Percentiles rank a stretch among this genome's conserved stretches.
Evolutionary conservation across 1,139 yeast genomes (phyloP).

Genomic region (Yamadazyma diospyri): DNA sequence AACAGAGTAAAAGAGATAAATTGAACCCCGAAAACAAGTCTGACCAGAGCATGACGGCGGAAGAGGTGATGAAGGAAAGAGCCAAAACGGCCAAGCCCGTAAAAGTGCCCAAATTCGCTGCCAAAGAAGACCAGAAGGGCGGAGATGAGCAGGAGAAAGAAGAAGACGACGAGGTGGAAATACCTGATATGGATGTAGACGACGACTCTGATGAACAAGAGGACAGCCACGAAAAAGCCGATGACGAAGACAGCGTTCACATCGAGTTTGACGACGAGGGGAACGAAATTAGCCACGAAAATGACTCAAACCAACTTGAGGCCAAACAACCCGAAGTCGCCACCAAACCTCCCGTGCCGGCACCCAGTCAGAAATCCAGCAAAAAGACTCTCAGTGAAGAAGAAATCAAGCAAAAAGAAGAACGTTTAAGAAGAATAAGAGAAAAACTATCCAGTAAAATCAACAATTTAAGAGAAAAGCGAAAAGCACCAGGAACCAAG

Average conservation of each 20-base stretch:
- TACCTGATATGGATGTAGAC: conserved; percentile 16
- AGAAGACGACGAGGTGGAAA: conserved; percentile 14
- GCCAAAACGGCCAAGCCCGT: conserved; percentile 59
- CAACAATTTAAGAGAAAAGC: conserved; percentile 62
- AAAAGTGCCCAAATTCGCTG: conserved; percentile 39
- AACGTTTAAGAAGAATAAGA: conserved; percentile 62
- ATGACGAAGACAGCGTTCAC: conserved; percentile 32
- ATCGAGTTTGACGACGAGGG: conserved; percentile 78
- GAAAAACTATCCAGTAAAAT: conserved; percentile 74
- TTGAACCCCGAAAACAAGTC: conserved; percentile 67
- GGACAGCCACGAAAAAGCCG: conserved; percentile 14
- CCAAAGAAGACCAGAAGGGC: conserved; percentile 16
- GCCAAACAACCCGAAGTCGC: conserved; percentile 2
- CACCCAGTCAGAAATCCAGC: too few species aligned
- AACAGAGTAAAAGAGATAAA: conserved; percentile 62
- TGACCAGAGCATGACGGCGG: conserved; percentile 50
- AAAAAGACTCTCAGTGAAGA: conserved; percentile 37
- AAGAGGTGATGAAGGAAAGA: conserved; percentile 58
- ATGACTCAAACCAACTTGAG: conserved; percentile 8
- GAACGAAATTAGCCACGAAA: conserved; percentile 43
- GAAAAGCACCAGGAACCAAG: conserved; percentile 89
- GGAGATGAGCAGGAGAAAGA: conserved; percentile 16
- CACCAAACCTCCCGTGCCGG: conserved; percentile 13
- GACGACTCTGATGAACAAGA: conserved; percentile 13
- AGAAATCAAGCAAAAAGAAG: conserved; percentile 47